Conservation (phyloP, 1,139 yeast genomes). For the Protomyces lactucae-debilis region DNA sequence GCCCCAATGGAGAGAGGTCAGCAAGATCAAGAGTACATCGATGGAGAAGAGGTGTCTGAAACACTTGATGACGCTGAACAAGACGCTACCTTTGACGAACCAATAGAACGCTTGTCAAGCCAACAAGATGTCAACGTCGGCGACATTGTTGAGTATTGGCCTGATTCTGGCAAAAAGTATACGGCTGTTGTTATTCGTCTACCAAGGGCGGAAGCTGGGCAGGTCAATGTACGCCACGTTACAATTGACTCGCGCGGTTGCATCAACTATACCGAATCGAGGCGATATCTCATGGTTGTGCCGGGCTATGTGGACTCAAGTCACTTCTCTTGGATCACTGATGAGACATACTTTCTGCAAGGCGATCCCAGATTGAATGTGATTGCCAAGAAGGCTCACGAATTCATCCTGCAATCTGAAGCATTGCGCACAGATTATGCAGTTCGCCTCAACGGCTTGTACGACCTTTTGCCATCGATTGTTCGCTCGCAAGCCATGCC, state of each 20-base stretch:
- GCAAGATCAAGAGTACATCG: background rate
- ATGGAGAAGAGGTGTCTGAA: background rate
- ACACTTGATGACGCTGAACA: background rate
- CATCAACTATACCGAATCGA: constrained; percentile 11
- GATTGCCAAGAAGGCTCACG: constrained; percentile 1
- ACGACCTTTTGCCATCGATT: constrained; percentile 2
- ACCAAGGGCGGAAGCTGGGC: background rate
- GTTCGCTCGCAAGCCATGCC: background rate
- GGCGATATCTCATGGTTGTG: constrained; percentile 14
- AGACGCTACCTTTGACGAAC: background rate
- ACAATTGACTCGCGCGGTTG: constrained; percentile 11
- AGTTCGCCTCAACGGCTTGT: background rate
- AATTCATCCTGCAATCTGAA: background rate
- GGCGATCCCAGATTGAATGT: background rate
- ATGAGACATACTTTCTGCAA: background rate
- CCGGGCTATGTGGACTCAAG: background rate
- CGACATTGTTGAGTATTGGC: constrained; percentile 25
- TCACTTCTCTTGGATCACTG: background rate
- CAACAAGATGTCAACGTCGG: constrained; percentile 4
- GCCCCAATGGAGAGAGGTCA: no score
- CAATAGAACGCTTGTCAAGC: background rate
- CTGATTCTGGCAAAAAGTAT: constrained; percentile 1
- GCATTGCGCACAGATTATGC: background rate
- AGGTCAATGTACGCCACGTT: background rate
- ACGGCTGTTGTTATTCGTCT: constrained; percentile 4